Conservation (phyloP, 2,329 filamentous ascomycete genomes). For the Camptophora hylomeconis region DNA sequence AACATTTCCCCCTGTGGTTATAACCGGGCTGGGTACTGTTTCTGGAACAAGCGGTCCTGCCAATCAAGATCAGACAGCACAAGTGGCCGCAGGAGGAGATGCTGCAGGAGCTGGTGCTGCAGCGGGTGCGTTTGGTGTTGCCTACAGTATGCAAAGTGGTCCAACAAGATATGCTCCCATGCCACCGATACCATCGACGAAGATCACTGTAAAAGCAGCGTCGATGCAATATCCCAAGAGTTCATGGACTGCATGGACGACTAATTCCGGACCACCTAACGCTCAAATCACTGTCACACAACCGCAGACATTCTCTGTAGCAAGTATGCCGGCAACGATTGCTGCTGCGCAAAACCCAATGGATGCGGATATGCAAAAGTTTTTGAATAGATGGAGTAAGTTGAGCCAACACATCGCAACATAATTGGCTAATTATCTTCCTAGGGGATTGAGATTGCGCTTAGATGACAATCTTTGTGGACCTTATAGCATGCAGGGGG, state of each 20-base stretch:
- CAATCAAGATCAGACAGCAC: slow-evolving; percentile 14
- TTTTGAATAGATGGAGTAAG: slow-evolving; percentile 47
- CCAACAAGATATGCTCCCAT: slow-evolving; percentile 48
- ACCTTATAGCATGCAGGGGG: no score
- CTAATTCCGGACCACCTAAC: slow-evolving; percentile 32
- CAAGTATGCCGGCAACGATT: slow-evolving; percentile 46
- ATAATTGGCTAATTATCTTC: no score
- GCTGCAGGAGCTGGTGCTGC: slow-evolving; percentile 8
- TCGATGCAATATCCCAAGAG: slow-evolving; percentile 44
- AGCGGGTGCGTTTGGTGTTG: slow-evolving; percentile 26
- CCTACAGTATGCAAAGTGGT: slow-evolving; percentile 45
- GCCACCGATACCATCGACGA: slow-evolving; percentile 45
- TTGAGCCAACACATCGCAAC: no score
- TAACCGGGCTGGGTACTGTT: slow-evolving; percentile 26
- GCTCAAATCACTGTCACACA: slow-evolving; percentile 39
- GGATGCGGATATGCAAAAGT: slow-evolving; percentile 43
- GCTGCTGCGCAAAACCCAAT: slow-evolving; percentile 37
- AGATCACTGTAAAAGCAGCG: slow-evolving; percentile 41
- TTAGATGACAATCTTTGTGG: no score
- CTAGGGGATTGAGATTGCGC: no score
- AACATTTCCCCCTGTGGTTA: slow-evolving; percentile 32
- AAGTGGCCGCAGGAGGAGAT: slow-evolving; percentile 20
- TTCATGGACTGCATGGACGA: slow-evolving; percentile 29
- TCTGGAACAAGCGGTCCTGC: slow-evolving; percentile 18
- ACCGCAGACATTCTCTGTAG: slow-evolving; percentile 36